Evolutionary conservation across 352 stramenopile species (phyloP), one percentile per base, ranked within the genome.

Genomic region (Globisporangium uncinulatum): DNA sequence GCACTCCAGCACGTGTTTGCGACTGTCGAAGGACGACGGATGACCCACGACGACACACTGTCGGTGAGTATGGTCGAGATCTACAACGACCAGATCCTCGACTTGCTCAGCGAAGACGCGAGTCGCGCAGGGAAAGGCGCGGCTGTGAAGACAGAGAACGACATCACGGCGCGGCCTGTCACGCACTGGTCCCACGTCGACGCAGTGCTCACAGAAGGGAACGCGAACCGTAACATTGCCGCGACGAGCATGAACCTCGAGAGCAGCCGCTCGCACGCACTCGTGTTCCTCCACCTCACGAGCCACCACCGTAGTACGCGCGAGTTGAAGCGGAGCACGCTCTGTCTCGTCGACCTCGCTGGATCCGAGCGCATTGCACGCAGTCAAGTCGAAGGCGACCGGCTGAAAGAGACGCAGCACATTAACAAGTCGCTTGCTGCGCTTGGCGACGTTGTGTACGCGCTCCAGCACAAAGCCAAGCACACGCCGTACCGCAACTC

Each of bases 391-490:
- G 74, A 90, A 42, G 86, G 81, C 17, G 84, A 95, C 34, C 80
- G 83, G 0, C 69, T 99, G 42, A 97, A 97, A 59, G 97, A 99
- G 63, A 97, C 97, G 13, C 94, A 98, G 62, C 90, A 98, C 65
- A 99, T 99, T 67, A 99, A 99, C 87, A 99, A 99, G 76, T 98
- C 88, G 50, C 79, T 99, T 24, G 92, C 87, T 17, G 96, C 97
- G 41, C 80, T 99, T 20, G 96, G 96, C 42, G 97, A 99, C 73
- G 97, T 99, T 15, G 98, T 99, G 58, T 81, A 96, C 43, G 88
- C 86, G 41, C 73, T 97, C 31, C 83, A 95, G 60, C 86, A 95
- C 63, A 96, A 96, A 68, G 76, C 86, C 19, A 97, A 95, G 56
- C 95, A 98, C 74, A 85, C 97, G 8, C 94, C 93, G 31, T 98